Base-by-base conservation (phyloP, 2,329 filamentous ascomycete species). In the Arthrocladium fulminans region DNA sequence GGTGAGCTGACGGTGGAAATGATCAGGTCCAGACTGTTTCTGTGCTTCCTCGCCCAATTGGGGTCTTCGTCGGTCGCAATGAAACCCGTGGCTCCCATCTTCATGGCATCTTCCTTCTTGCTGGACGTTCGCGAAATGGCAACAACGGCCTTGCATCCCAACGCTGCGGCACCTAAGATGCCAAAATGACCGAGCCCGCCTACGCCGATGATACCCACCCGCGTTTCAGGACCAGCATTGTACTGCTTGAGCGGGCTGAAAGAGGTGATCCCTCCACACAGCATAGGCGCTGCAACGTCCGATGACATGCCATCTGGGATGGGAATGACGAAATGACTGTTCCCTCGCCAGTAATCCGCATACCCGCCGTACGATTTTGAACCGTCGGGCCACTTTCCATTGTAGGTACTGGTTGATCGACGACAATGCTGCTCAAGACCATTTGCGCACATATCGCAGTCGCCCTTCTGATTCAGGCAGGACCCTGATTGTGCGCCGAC, bases 151-250 rank as follows among this genome's bases (percentile, higher is more conserved):
- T 87, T 80, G 23, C 81, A 82, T 9, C 80, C 81, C 1, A 89
- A 67, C 0, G 84, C 84, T 55, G 75, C 79, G 1, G 84, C 81
- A 63, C 79, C 88, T 51, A 86, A 70, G 7, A 89, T 63, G 0
- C 77, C 85, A 54, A 88, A 79, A 61, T 90, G 84, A 0, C 84
- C 84, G 0, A 88, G 66, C 84, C 84, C 84, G 5, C 85, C 85
- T 10, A 89, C 71, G 5, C 85, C 84, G 10, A 87, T 70, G 46
- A 90, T 76, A 0, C 80, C 85, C 0, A 90, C 82, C 3, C 67
- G 73, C 63, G 84, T 86, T 3, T 84, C 85, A 0, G 82, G 81
- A 0, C 85, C 85, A 27, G 79, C 74, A 1, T 77, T 79, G 29
- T 84, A 80, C 23, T 81, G 74, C 43, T 75, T 74, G 13, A 92